These are phyloP conservation scores for Exophiala phaeomuriformis DNA, from an alignment of 2,329 filamentous ascomycete species.

Conservation along the genomic window DNA sequence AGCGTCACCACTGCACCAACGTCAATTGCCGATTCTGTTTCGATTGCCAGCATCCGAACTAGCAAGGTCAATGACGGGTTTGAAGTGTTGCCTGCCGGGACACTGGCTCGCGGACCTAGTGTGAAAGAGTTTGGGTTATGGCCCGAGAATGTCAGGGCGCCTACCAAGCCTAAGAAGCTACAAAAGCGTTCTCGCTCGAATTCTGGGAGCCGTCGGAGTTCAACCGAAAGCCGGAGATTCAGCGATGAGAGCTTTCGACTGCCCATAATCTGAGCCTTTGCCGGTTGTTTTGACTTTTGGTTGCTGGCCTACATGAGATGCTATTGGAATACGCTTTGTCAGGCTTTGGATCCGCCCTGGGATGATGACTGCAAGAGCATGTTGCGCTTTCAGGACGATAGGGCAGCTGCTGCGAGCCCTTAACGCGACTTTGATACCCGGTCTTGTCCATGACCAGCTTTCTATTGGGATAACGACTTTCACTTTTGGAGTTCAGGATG, in stretches of 20 bases:
- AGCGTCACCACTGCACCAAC: conserved; percentile 8
- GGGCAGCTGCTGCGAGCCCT: background rate
- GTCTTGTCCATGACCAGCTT: background rate
- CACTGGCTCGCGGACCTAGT: conserved; percentile 14
- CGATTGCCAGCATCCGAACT: conserved; percentile 19
- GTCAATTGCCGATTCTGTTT: conserved; percentile 9
- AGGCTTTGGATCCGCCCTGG: conserved; percentile 11
- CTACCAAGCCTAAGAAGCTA: conserved; percentile 18
- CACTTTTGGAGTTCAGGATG: conserved; percentile 3
- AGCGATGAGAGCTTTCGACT: conserved; percentile 13
- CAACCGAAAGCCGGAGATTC: conserved; percentile 10
- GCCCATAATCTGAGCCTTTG: conserved; percentile 13
- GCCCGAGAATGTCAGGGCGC: conserved; percentile 7
- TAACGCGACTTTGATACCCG: background rate
- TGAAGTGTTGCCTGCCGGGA: conserved; percentile 24
- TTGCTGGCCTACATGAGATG: background rate
- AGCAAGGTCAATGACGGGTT: conserved; percentile 23
- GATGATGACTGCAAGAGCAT: background rate
- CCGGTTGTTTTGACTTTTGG: background rate
- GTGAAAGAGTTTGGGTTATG: conserved; percentile 20
- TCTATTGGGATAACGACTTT: conserved; percentile 10
- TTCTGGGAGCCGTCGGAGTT: conserved; percentile 14
- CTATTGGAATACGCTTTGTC: conserved; percentile 15
- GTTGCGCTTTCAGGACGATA: background rate
- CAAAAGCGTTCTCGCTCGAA: conserved; percentile 17